Percentiles rank a stretch among this genome's conserved stretches.
phyloP scores from a whole-genome alignment of 768 basidiomycete species.

The Rhodotorula babjevae region DNA sequence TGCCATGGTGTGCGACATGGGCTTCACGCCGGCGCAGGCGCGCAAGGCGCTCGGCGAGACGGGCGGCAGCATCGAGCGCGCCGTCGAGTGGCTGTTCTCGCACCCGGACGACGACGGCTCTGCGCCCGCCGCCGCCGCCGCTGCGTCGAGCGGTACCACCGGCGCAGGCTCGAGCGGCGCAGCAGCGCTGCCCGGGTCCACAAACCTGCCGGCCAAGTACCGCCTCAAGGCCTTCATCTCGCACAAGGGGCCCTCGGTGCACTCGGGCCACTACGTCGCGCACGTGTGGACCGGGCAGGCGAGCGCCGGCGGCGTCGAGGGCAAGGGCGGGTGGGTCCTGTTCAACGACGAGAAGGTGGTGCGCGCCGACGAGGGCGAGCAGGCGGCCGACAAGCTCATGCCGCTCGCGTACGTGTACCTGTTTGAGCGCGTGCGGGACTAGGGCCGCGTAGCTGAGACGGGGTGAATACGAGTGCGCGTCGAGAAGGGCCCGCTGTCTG shows the following conservation, averaged over 20 bases:
- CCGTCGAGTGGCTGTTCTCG: slow-evolving; percentile 92
- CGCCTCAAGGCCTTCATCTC: slow-evolving; percentile 88
- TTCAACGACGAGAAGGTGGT: slow-evolving; percentile 51
- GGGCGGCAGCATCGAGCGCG: slow-evolving; percentile 69
- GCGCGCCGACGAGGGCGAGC: slow-evolving; percentile 62
- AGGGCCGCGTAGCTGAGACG: neutral
- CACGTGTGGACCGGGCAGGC: slow-evolving; percentile 57
- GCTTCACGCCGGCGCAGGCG: slow-evolving; percentile 77
- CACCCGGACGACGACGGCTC: slow-evolving; percentile 80
- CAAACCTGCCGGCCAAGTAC: slow-evolving; percentile 67
- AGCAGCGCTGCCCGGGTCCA: slow-evolving; percentile 53
- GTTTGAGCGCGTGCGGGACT: slow-evolving; percentile 59
- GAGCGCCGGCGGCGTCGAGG: slow-evolving; percentile 63
- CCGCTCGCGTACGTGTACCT: slow-evolving; percentile 88
- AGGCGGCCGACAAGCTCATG: slow-evolving; percentile 75
- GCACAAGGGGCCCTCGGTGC: slow-evolving; percentile 92
- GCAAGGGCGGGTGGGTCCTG: slow-evolving; percentile 50
- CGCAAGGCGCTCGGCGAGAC: slow-evolving; percentile 81
- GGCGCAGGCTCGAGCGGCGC: neutral
- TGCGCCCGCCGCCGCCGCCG: slow-evolving; percentile 41
- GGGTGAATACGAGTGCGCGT: neutral
- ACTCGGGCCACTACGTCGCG: slow-evolving; percentile 89
- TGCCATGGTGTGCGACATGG: slow-evolving; percentile 77
- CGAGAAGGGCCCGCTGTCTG: too few relatives aligned
- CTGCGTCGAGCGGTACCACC: slow-evolving; percentile 30